A percentile compares a stretch with the other conserved stretches of the same genome.
phyloP scores from a whole-genome alignment of 345 rosid species.

The Carallia brachiata region DNA sequence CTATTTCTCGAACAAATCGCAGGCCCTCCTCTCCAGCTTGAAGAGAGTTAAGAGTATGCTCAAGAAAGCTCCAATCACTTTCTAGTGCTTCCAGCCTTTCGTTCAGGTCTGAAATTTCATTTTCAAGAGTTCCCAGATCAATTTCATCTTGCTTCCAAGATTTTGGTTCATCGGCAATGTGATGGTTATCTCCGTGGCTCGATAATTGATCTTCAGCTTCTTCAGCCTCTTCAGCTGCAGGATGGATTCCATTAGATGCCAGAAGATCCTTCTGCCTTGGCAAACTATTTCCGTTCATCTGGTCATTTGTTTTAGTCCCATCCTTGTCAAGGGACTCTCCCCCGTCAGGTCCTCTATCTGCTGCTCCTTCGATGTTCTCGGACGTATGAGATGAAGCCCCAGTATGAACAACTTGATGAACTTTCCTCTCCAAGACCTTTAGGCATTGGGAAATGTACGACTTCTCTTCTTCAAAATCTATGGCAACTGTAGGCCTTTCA shows the following conservation, averaged over 20 bases:
- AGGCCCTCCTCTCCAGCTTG: slow-evolving; percentile 41
- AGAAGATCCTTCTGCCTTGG: slow-evolving; percentile 1
- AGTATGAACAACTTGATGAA: slow-evolving; percentile 25
- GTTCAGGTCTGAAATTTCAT: slow-evolving; percentile 45
- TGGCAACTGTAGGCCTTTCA: slow-evolving; percentile 20
- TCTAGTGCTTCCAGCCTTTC: slow-evolving; percentile 55
- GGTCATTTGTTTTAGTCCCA: slow-evolving; percentile 5
- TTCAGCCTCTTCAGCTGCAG: slow-evolving; percentile 12
- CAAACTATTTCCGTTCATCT: slow-evolving; percentile 12
- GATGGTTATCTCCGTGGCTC: slow-evolving; percentile 6
- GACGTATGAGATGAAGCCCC: slow-evolving; percentile 22
- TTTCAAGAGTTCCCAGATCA: slow-evolving; percentile 33
- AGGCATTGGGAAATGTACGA: slow-evolving; percentile 28
- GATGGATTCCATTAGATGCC: slow-evolving; percentile 16
- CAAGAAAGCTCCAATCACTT: slow-evolving; percentile 37
- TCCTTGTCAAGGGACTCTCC: slow-evolving; percentile 20
- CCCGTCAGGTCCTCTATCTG: slow-evolving; percentile 14
- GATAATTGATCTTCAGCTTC: slow-evolving; percentile 6
- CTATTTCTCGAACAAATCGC: slow-evolving; percentile 43
- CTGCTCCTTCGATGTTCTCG: slow-evolving; percentile 22
- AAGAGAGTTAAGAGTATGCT: slow-evolving; percentile 40
- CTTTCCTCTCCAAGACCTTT: slow-evolving; percentile 42
- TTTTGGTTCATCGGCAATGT: slow-evolving; percentile 8
- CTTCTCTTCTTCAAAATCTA: slow-evolving; percentile 36
- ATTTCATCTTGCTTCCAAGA: slow-evolving; percentile 5